These are phyloP conservation scores for Oryza rufipogon DNA, from an alignment of 176 grass and related monocot genomes.

Conservation along the genomic window DNA sequence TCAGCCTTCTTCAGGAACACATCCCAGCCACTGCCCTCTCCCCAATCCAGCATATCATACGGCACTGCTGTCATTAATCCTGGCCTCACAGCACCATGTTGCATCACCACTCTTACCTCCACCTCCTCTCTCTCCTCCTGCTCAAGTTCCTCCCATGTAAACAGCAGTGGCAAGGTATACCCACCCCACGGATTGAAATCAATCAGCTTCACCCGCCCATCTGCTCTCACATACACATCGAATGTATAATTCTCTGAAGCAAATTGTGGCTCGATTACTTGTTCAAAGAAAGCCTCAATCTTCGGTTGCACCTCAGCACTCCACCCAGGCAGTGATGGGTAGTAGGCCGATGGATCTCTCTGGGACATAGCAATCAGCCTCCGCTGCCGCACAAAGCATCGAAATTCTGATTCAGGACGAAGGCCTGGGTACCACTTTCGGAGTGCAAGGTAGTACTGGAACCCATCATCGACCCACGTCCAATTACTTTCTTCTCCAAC, in stretches of 20 bases:
- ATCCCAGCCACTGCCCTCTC: conserved; percentile 91
- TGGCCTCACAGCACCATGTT: conserved; percentile 73
- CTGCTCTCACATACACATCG: conserved; percentile 64
- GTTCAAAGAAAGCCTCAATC: conserved; percentile 57
- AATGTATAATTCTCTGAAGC: conserved; percentile 67
- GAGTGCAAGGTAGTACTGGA: conserved; percentile 73
- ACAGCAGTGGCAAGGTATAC: conserved; percentile 75
- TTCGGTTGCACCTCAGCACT: conserved; percentile 46
- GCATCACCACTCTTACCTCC: conserved; percentile 74
- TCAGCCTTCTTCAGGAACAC: conserved; percentile 84
- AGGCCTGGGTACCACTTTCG: conserved; percentile 79
- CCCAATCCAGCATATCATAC: conserved; percentile 90
- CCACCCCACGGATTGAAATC: conserved; percentile 93
- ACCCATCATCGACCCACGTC: conserved; percentile 52
- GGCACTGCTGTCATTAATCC: conserved; percentile 91
- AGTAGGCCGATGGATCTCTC: conserved; percentile 84
- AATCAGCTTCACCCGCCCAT: conserved; percentile 64
- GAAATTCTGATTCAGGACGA: conserved; percentile 83
- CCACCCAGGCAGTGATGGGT: conserved; percentile 68
- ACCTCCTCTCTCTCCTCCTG: conserved; percentile 36
- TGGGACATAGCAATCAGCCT: conserved; percentile 68
- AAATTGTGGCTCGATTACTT: conserved; percentile 59
- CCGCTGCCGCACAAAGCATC: conserved; percentile 66
- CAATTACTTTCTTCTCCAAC: neutral
- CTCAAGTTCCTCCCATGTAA: conserved; percentile 82